Percentiles rank a stretch among this genome's conserved stretches.
Conservation (phyloP, 768 basidiomycete genomes). For the Crepidotus variabilis region DNA sequence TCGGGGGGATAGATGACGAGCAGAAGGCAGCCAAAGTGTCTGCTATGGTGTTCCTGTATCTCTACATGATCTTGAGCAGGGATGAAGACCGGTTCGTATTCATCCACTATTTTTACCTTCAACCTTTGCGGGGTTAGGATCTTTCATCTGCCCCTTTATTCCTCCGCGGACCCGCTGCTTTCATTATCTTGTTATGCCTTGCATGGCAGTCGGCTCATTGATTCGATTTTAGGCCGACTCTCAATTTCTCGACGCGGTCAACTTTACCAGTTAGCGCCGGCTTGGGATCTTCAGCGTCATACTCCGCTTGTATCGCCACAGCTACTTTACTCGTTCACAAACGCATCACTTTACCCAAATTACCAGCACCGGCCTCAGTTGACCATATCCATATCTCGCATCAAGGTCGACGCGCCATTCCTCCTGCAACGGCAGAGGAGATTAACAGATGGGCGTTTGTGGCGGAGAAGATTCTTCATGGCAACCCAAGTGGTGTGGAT, state of each 20-base stretch:
- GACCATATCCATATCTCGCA: constrained; percentile 63
- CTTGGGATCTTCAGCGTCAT: constrained; percentile 95
- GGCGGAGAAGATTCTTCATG: constrained; percentile 93
- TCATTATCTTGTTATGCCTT: not conserved
- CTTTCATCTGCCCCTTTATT: constrained; percentile 1
- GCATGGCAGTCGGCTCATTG: not conserved
- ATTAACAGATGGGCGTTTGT: constrained; percentile 95
- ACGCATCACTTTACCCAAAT: constrained; percentile 58
- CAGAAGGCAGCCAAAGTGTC: constrained; percentile 39
- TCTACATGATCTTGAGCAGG: constrained; percentile 79
- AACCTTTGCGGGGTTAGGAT: not conserved
- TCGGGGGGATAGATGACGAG: constrained; percentile 31
- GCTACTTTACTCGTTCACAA: constrained; percentile 73
- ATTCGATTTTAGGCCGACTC: constrained; percentile 51
- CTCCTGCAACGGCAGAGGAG: constrained; percentile 62
- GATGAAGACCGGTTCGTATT: constrained; percentile 50
- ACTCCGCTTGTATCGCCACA: constrained; percentile 83
- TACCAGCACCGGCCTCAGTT: constrained; percentile 38
- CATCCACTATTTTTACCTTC: constrained; percentile 3
- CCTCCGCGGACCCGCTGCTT: constrained; percentile 17
- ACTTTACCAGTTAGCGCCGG: constrained; percentile 94
- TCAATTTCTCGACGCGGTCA: constrained; percentile 80
- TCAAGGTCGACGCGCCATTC: constrained; percentile 61
- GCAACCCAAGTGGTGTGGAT: constrained; percentile 96
- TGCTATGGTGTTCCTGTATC: constrained; percentile 79